phyloP scores from a whole-genome alignment of 148 eudicot genomes.

The Chenopodium berlandieri region DNA sequence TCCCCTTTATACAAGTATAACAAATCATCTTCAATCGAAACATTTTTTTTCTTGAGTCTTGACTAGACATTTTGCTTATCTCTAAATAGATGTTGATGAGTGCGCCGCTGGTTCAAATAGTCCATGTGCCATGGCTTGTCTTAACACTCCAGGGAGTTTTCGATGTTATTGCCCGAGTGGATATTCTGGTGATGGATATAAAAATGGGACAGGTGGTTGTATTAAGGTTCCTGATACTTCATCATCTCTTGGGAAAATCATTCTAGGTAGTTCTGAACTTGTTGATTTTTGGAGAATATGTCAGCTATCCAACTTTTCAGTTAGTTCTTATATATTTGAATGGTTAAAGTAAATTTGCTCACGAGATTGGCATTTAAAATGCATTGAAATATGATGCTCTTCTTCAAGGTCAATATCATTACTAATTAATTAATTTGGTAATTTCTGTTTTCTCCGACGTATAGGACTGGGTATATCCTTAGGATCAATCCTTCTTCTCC shows the following conservation, averaged over 20 bases:
- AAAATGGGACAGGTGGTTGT: conserved; percentile 29
- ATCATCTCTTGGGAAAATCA: conserved; percentile 7
- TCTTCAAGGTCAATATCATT: no score
- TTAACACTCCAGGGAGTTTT: conserved; percentile 32
- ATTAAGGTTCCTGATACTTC: neutral
- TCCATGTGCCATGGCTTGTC: conserved; percentile 32
- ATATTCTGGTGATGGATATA: conserved; percentile 25
- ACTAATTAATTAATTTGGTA: neutral
- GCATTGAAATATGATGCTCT: no score
- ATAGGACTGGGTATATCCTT: conserved; percentile 28
- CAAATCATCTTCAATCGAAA: neutral
- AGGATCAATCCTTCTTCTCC: conserved; percentile 19
- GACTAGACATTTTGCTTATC: neutral
- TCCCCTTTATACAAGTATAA: conserved; percentile 4
- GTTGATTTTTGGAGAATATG: neutral
- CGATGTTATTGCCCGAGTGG: conserved; percentile 32
- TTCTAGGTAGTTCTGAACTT: conserved; percentile 21
- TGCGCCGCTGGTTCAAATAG: conserved; percentile 25
- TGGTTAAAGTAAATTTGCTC: no score
- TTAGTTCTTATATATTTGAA: no score
- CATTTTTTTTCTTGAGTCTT: neutral
- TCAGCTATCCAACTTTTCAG: no score
- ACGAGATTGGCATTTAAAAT: no score
- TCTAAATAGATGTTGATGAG: conserved; percentile 32
- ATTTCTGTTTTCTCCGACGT: neutral